A percentile compares a stretch with the other conserved stretches of the same genome.
Evolutionary conservation across 2,329 filamentous ascomycete species (phyloP).

Genomic region (Fusarium nelsonii): DNA sequence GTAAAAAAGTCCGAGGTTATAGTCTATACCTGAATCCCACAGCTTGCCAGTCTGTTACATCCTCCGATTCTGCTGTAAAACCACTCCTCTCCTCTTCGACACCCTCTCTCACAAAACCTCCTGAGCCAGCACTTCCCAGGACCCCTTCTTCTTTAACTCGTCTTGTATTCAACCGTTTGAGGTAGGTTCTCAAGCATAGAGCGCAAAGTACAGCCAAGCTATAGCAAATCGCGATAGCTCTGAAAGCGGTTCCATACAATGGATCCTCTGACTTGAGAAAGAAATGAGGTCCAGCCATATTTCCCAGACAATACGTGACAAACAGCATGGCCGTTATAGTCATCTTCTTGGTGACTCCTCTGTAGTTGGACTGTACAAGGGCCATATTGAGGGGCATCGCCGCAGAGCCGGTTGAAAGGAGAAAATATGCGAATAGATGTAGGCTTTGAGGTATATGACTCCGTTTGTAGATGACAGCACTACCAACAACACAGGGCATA

Average conservation of each 20-base stretch:
- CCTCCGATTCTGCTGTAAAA: constrained; percentile 62
- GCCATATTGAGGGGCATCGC: constrained; percentile 68
- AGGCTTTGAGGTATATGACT: constrained; percentile 55
- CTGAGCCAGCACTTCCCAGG: constrained; percentile 57
- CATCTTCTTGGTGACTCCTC: constrained; percentile 71
- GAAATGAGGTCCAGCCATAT: constrained; percentile 68
- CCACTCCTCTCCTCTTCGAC: constrained; percentile 38
- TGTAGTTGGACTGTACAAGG: constrained; percentile 67
- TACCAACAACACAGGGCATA: constrained; percentile 64
- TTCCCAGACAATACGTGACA: constrained; percentile 67
- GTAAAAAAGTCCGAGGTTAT: not conserved
- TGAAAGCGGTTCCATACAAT: constrained; percentile 65
- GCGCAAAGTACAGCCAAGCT: constrained; percentile 61
- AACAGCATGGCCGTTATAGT: constrained; percentile 69
- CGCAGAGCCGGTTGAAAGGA: constrained; percentile 65
- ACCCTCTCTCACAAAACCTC: constrained; percentile 56
- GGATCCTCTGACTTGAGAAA: constrained; percentile 64
- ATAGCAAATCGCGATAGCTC: constrained; percentile 69
- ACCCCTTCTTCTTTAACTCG: constrained; percentile 60
- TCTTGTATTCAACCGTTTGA: constrained; percentile 59
- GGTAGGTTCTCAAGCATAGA: constrained; percentile 60
- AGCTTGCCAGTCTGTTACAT: constrained; percentile 71
- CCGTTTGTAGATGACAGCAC: constrained; percentile 65
- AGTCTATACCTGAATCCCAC: constrained; percentile 70
- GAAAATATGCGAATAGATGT: constrained; percentile 69